Conservation (phyloP, 2,329 filamentous ascomycete genomes). For the Magnaporthiopsis poae region DNA sequence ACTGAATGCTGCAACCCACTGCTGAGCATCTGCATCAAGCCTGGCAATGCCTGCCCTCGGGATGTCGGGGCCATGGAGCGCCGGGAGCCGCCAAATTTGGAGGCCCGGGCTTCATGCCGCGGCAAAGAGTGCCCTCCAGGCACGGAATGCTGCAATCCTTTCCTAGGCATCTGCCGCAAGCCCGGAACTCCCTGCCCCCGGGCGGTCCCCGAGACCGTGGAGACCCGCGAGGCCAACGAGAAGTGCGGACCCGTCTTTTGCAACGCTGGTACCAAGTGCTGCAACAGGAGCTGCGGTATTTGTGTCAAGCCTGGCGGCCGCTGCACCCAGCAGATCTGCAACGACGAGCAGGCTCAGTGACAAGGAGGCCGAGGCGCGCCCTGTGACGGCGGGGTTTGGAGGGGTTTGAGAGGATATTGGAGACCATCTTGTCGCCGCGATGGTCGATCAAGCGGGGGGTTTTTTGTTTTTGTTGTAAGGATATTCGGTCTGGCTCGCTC, state of each 20-base stretch:
- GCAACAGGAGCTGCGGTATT: constrained; percentile 17
- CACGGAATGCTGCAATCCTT: not conserved
- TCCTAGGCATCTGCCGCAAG: not conserved
- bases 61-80: not conserved
- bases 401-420: not conserved
- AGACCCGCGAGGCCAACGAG: not conserved
- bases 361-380: too few relatives aligned
- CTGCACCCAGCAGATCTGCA: constrained; percentile 16
- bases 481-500: too few relatives aligned
- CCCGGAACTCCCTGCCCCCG: not conserved
- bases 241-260: constrained; percentile 15
- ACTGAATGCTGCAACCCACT: constrained; percentile 16
- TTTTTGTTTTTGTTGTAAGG: too few relatives aligned
- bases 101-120: too few relatives aligned
- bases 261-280: constrained; percentile 12
- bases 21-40: constrained; percentile 14
- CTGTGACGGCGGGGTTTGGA: not conserved
- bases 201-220: not conserved
- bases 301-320: constrained; percentile 13
- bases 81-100: too few relatives aligned
- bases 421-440: too few relatives aligned
- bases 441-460: too few relatives aligned
- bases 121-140: too few relatives aligned
- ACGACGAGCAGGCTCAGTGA: not conserved
- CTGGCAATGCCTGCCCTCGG: constrained; percentile 8